Conservation (phyloP, 768 basidiomycete species). For the Paxillus rubicundulus region DNA sequence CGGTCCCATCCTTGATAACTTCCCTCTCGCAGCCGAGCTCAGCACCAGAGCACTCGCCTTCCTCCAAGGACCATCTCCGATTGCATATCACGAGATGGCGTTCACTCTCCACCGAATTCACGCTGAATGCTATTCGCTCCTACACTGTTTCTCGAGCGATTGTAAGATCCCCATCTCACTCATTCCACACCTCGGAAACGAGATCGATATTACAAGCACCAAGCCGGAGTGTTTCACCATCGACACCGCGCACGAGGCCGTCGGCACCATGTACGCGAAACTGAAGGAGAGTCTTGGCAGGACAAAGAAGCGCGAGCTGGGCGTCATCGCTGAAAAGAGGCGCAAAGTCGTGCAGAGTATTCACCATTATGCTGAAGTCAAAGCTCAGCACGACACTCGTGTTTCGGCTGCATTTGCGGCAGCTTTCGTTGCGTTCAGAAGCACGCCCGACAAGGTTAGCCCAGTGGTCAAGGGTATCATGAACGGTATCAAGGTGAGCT, state of each 20-base stretch:
- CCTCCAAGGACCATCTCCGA: conserved; percentile 72
- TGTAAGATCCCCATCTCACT: conserved; percentile 80
- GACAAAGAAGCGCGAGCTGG: conserved; percentile 76
- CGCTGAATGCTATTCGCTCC: conserved; percentile 71
- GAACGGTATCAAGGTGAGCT: conserved; percentile 90
- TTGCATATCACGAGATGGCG: conserved; percentile 89
- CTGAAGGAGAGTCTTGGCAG: conserved; percentile 74
- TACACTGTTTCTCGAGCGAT: conserved; percentile 81
- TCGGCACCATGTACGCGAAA: conserved; percentile 65
- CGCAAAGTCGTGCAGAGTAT: conserved; percentile 65
- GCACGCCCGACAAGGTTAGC: conserved; percentile 89
- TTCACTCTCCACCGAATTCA: conserved; percentile 78
- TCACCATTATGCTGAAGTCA: conserved; percentile 77
- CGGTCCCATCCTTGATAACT: conserved; percentile 50
- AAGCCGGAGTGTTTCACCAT: conserved; percentile 73
- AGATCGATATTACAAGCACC: conserved; percentile 71
- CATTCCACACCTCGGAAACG: conserved; percentile 75
- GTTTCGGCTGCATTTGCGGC: conserved; percentile 89
- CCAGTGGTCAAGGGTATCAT: conserved; percentile 96
- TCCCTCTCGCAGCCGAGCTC: conserved; percentile 63
- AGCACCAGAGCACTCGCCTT: conserved; percentile 64
- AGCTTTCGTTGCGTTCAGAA: conserved; percentile 83
- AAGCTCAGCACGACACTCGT: conserved; percentile 81
- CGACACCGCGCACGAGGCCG: conserved; percentile 67
- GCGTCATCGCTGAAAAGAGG: conserved; percentile 74